Conservation (phyloP, 257 asterid genomes). For the Nicotiana tabacum region DNA sequence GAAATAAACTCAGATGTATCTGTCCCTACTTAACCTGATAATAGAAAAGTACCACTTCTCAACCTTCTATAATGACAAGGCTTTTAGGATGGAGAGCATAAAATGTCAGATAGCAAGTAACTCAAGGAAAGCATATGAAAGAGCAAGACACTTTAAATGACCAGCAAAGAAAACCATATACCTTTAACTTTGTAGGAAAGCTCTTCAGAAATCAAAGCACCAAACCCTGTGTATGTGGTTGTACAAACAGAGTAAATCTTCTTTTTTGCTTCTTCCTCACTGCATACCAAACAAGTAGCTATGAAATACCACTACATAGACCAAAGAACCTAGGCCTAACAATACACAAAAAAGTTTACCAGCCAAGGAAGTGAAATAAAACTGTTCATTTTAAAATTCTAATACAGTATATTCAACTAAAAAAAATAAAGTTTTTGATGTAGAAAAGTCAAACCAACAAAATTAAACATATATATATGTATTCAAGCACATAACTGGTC, state of each 20-base stretch:
- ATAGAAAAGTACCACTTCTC: neutral
- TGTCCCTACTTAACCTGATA: neutral
- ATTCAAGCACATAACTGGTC: neutral
- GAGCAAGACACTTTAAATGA: neutral
- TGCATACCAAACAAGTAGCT: conserved; percentile 35
- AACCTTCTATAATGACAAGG: neutral
- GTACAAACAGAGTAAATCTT: conserved; percentile 91
- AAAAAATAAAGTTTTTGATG: neutral
- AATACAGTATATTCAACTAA: neutral
- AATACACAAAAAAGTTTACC: neutral
- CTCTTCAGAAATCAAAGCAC: conserved; percentile 84
- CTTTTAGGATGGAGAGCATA: neutral
- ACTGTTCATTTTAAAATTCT: neutral
- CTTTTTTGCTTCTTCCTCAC: conserved; percentile 95
- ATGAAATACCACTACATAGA: neutral
- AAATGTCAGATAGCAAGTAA: neutral
- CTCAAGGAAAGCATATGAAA: neutral
- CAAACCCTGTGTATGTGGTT: conserved; percentile 77
- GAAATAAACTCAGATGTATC: neutral
- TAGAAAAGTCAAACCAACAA: neutral
- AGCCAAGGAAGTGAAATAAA: neutral
- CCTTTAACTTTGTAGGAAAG: conserved; percentile 87
- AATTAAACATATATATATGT: neutral
- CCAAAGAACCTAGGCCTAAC: neutral
- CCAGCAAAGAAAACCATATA: conserved; percentile 15